These are phyloP conservation scores for Phytophthora pseudosyringae DNA, from an alignment of 352 stramenopile genomes.

Conservation along the genomic window DNA sequence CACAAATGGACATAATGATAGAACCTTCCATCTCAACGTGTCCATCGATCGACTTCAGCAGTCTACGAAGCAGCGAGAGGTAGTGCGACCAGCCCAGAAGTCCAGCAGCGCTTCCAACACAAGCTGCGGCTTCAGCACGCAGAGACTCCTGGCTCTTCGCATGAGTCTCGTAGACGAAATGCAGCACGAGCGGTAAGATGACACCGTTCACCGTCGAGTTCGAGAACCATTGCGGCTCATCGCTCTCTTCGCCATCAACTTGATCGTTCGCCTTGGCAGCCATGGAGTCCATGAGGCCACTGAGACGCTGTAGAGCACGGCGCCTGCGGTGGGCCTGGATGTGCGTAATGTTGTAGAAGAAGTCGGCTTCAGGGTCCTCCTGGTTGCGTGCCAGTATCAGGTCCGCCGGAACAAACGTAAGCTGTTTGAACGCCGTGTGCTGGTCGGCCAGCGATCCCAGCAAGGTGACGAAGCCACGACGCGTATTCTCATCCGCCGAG, in stretches of 20 bases:
- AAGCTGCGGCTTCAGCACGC: slow-evolving; percentile 93
- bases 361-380: slow-evolving; percentile 95
- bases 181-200: slow-evolving; percentile 94
- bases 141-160: slow-evolving; percentile 93
- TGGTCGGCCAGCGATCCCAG: slow-evolving; percentile 73
- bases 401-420: slow-evolving; percentile 74
- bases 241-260: slow-evolving; percentile 27
- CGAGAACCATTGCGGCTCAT: slow-evolving; percentile 55
- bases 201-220: slow-evolving; percentile 94
- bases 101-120: slow-evolving; percentile 90
- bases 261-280: slow-evolving; percentile 39
- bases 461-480: slow-evolving; percentile 87
- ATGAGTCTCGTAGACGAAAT: slow-evolving; percentile 96
- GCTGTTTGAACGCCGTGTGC: slow-evolving; percentile 40
- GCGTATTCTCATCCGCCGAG: slow-evolving; percentile 73
- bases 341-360: slow-evolving; percentile 99
- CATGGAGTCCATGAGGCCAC: slow-evolving; percentile 87
- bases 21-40: slow-evolving; percentile 93
- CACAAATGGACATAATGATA: slow-evolving; percentile 92
- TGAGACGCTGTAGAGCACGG: slow-evolving; percentile 91
- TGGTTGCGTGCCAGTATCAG: slow-evolving; percentile 73
- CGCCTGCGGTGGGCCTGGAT: slow-evolving; percentile 97
- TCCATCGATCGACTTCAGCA: slow-evolving; percentile 93
- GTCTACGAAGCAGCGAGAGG: slow-evolving; percentile 88
- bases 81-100: slow-evolving; percentile 98